phyloP scores from a whole-genome alignment of 1,284 basidiomycete genomes.

The Phellopilus nigrolimitatus region DNA sequence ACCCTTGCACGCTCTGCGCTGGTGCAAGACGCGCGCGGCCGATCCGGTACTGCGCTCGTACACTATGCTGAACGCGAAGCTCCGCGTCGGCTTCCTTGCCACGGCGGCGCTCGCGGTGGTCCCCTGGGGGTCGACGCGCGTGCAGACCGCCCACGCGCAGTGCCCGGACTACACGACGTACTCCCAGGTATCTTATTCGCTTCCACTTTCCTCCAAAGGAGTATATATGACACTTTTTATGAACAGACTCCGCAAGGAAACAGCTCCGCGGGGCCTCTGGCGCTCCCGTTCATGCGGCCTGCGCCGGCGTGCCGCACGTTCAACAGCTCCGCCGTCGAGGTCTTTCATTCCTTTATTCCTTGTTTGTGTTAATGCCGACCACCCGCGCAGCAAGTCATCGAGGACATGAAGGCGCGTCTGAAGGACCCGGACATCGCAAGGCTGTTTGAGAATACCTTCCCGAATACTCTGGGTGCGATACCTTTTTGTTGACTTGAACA shows the following conservation, averaged over 20 bases:
- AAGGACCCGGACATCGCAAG: constrained; percentile 72
- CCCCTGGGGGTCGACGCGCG: neutral
- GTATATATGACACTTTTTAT: neutral
- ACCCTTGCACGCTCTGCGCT: no score
- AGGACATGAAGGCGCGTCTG: constrained; percentile 61
- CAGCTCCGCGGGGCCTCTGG: constrained; percentile 53
- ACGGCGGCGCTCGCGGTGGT: neutral
- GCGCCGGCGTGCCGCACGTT: constrained; percentile 64
- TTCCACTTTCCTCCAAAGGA: neutral
- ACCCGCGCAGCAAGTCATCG: constrained; percentile 52
- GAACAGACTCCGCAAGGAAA: constrained; percentile 51
- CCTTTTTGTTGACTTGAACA: no score
- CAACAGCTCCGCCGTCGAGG: constrained; percentile 68
- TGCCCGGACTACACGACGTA: constrained; percentile 63
- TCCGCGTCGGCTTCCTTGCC: neutral
- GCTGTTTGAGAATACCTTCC: constrained; percentile 74
- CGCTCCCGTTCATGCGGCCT: constrained; percentile 68
- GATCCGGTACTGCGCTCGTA: no score
- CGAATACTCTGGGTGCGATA: constrained; percentile 66
- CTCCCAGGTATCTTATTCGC: constrained; percentile 39
- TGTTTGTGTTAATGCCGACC: neutral
- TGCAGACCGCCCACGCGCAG: constrained; percentile 11
- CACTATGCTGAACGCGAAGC: neutral
- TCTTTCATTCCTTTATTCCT: constrained; percentile 26
- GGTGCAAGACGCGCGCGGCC: no score